phyloP scores from a whole-genome alignment of 208 protist species.

The Blastocrithidia nonstop region DNA sequence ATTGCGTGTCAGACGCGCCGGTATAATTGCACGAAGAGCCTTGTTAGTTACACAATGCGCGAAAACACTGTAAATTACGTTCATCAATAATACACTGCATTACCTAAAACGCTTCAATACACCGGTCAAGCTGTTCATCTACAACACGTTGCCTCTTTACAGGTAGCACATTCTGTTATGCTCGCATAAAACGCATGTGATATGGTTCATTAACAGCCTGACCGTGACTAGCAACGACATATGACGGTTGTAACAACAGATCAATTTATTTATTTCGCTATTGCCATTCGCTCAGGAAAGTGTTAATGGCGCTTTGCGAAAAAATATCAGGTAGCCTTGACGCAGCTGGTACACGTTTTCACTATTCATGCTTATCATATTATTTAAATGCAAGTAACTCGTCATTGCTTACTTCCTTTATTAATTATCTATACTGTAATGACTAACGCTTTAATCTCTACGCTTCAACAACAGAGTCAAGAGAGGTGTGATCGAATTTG shows the following conservation, averaged over 20 bases:
- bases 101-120: background rate
- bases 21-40: background rate
- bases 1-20: constrained; percentile 8
- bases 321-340: constrained; percentile 64
- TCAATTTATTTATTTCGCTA: background rate
- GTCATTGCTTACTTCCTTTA: constrained; percentile 15
- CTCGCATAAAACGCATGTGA: no score
- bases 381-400: constrained; percentile 58
- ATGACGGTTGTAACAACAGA: background rate
- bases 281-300: constrained; percentile 50
- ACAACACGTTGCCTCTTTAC: no score
- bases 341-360: constrained; percentile 43
- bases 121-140: no score
- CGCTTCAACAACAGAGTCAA: constrained; percentile 33
- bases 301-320: constrained; percentile 75
- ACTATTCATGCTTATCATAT: constrained; percentile 62
- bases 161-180: no score
- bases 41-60: no score
- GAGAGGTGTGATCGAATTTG: constrained; percentile 19
- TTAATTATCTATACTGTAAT: no score
- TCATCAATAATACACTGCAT: background rate
- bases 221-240: background rate
- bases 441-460: constrained; percentile 46
- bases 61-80: constrained; percentile 17
- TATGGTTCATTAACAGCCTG: no score